Evolutionary conservation across 2,329 filamentous ascomycete genomes (phyloP), one percentile per base, ranked within the genome.

Genomic region (Teratosphaeria nubilosa): DNA sequence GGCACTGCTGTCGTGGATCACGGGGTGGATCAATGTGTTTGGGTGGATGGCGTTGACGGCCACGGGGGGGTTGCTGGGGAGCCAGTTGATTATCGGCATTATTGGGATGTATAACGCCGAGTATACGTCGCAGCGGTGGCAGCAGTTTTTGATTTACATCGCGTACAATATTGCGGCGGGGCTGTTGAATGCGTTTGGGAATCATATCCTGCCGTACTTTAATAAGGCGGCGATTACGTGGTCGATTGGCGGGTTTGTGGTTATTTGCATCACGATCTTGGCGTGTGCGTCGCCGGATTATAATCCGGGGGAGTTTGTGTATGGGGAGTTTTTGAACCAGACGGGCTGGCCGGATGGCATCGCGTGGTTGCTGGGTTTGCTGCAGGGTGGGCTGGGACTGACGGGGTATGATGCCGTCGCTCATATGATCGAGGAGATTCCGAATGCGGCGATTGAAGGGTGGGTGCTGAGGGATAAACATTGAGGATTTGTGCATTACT

Each of bases 111-210:
- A 84, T 70, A 74, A 85, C 62, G 75, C 81, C 0, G 74, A 74
- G 54, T 89, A 85, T 66, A 74, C 77, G 24, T 60, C 80, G 1
- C 71, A 86, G 66, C 67, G 81, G 3, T 90, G 86, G 84, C 86
- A 90, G 65, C 84, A 88, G 63, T 90, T 90, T 70, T 74, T 89
- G 30, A 85, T 90, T 53, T 90, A 89, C 70, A 78, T 87, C 51
- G 85, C 72, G 6, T 85, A 85, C 66, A 85, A 82, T 14, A 60
- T 84, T 20, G 71, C 81, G 16, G 83, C 83, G 2, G 82, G 88
- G 59, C 58, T 81, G 53, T 74, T 88, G 70, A 90, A 90, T 62
- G 81, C 83, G 1, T 86, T 88, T 63, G 75, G 80, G 67, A 86
- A 83, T 64, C 74, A 76, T 2, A 66, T 84, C 3, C 76, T 90